Percentiles rank a stretch among this genome's conserved stretches.
Evolutionary conservation across 495 filamentous ascomycete species (phyloP).

Genomic region (Penicillium desertorum): DNA sequence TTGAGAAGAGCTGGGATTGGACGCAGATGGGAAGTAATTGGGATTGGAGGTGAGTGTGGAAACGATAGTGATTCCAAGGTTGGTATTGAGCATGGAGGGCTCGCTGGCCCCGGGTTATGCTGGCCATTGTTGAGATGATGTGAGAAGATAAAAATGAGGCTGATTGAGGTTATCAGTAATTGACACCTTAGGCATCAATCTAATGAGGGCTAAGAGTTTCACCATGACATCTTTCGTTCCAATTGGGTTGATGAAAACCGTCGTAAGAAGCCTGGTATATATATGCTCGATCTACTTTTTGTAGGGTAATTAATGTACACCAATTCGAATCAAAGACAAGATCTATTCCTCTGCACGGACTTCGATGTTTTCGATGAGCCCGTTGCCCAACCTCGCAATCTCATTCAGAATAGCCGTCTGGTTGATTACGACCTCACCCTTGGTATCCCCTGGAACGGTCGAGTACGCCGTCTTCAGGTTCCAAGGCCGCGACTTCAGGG

Average conservation of each 20-base stretch:
- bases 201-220: background rate
- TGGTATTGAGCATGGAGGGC: conserved; percentile 8
- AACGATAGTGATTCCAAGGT: background rate
- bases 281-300: background rate
- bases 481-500: conserved; percentile 52
- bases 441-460: conserved; percentile 52
- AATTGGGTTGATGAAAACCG: background rate
- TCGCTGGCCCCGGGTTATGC: conserved; percentile 6
- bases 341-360: conserved; percentile 9
- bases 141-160: background rate
- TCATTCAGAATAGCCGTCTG: conserved; percentile 73
- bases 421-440: conserved; percentile 61
- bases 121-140: conserved; percentile 14
- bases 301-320: conserved; percentile 2
- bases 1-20: conserved; percentile 20
- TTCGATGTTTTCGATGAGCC: conserved; percentile 46
- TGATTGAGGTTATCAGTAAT: background rate
- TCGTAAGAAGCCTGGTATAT: background rate
- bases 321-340: conserved; percentile 3
- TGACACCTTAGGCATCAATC: conserved; percentile 16
- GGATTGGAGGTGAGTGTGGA: background rate
- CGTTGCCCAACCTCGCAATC: conserved; percentile 57
- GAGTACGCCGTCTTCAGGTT: conserved; percentile 69
- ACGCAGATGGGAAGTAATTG: conserved; percentile 2
- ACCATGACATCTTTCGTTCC: background rate